Percentiles rank a stretch among this genome's conserved stretches.
Evolutionary conservation across 495 filamentous ascomycete genomes (phyloP).

Genomic region (Penicilliopsis zonata): DNA sequence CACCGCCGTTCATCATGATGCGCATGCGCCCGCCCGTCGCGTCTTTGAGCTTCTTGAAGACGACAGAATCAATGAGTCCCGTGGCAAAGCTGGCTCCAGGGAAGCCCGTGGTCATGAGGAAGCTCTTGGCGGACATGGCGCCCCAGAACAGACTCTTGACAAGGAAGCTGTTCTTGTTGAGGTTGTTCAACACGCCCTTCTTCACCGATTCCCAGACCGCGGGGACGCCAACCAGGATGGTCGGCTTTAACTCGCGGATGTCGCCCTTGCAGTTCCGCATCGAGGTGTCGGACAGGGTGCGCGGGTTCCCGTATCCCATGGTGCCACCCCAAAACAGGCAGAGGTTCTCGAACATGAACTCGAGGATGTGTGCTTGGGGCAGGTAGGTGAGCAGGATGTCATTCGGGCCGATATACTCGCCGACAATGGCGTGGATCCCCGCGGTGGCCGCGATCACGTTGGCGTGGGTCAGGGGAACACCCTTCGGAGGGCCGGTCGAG

Average conservation of each 20-base stretch:
- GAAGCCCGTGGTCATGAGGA: constrained; percentile 62
- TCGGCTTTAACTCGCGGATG: constrained; percentile 87
- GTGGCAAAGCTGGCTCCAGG: constrained; percentile 56
- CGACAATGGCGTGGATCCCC: constrained; percentile 77
- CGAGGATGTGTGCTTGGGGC: constrained; percentile 88
- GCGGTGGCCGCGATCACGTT: constrained; percentile 84
- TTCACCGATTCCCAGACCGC: constrained; percentile 97
- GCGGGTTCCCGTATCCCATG: constrained; percentile 95
- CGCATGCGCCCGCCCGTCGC: constrained; percentile 75
- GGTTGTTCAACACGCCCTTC: constrained; percentile 87
- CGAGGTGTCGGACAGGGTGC: constrained; percentile 79
- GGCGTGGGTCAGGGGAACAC: constrained; percentile 80
- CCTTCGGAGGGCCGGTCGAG: constrained; percentile 94
- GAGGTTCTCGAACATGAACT: constrained; percentile 95
- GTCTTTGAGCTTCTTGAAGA: constrained; percentile 88
- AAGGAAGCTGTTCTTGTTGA: constrained; percentile 61
- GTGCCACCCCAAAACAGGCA: constrained; percentile 87
- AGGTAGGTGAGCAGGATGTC: constrained; percentile 87
- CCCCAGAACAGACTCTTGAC: constrained; percentile 87
- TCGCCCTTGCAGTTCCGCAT: constrained; percentile 93
- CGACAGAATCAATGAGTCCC: constrained; percentile 55
- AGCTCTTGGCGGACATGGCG: constrained; percentile 71
- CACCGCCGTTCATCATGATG: constrained; percentile 78
- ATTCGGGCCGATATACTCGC: constrained; percentile 72
- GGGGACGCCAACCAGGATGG: constrained; percentile 86